Evolutionary conservation across 768 basidiomycete species (phyloP), one percentile per base, ranked within the genome.

Genomic region (Mycena maculata): DNA sequence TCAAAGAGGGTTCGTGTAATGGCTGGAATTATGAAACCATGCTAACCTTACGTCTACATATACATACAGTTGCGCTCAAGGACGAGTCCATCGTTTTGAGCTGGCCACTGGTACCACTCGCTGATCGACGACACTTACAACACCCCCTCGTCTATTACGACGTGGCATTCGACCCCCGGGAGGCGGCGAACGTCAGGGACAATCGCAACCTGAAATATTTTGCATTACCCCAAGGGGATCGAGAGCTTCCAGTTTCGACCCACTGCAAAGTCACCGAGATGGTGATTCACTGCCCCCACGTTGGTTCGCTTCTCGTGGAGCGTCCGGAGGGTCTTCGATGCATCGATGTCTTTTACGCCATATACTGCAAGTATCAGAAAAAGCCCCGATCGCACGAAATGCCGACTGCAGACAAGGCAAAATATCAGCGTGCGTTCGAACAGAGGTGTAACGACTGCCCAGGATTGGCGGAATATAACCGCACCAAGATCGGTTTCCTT

Each of bases 261-360:
- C 81, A 85, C 38, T 81, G 77, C 28, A 72, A 72, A 38, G 63
- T 87, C 60, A 82, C 79, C 4, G 83, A 87, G 62, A 88, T 89
- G 82, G 74, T 78, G 64, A 85, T 90, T 72, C 67, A 76, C 22
- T 85, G 85, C 65, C 75, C 65, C n/a, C 74, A 73, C 39, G 80
- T 80, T 70, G 72, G 80, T 38, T 60, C 79, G 7, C 77, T 88
- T 41, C 68, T 82, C 58, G 81, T 88, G 62, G 79, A 81, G 52
- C 80, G 83, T 41, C 54, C 77, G 23, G 75, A 74, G 44, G 84
- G 85, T 15, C 79, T 90, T 61, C 77, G 84, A 16, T 85, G 87
- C 70, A 80, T 85, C 25, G 89, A 91, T 56, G 83, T 92, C 36
- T 88, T 90, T 72, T 75, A 83, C 59, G 85, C 83, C 12, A 88